Percentiles rank a stretch among this genome's conserved stretches.
phyloP scores from a whole-genome alignment of 139 green algal genomes.

The Marvania coccoides region DNA sequence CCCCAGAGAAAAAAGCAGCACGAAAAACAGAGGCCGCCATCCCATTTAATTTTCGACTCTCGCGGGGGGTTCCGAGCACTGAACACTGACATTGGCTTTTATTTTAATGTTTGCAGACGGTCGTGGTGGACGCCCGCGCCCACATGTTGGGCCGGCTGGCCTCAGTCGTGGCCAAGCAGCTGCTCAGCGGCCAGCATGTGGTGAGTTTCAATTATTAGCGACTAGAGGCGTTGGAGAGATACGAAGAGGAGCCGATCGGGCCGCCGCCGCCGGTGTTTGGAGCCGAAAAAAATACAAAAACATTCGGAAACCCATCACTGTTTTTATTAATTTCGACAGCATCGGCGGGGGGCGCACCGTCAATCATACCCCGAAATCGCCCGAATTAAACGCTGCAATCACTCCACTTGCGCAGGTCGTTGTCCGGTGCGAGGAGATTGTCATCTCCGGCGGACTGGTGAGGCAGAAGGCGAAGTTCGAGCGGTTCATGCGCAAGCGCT shows the following conservation, averaged over 20 bases:
- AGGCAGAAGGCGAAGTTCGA: constrained; percentile 97
- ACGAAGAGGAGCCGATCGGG: neutral
- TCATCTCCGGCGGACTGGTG: constrained; percentile 92
- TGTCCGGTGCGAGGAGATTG: constrained; percentile 88
- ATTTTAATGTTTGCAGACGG: constrained; percentile 33
- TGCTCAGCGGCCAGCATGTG: constrained; percentile 90
- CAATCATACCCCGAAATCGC: too few species aligned
- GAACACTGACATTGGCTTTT: neutral
- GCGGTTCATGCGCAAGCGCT: constrained; percentile 87
- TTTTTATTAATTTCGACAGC: too few species aligned
- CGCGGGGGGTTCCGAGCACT: neutral
- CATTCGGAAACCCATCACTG: too few species aligned
- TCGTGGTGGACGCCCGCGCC: constrained; percentile 88
- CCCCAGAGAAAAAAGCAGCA: neutral
- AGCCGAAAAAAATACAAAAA: too few species aligned
- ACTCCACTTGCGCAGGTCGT: constrained; percentile 54
- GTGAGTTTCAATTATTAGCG: constrained; percentile 41
- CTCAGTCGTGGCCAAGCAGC: constrained; percentile 94
- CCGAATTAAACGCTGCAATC: neutral
- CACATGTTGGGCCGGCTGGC: constrained; percentile 97
- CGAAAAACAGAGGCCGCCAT: neutral
- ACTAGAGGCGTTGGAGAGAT: neutral
- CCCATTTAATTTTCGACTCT: neutral
- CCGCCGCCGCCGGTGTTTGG: neutral
- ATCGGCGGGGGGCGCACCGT: too few species aligned